These are phyloP conservation scores for Phytophthora pinifolia DNA, from an alignment of 352 stramenopile genomes.

Conservation along the genomic window DNA sequence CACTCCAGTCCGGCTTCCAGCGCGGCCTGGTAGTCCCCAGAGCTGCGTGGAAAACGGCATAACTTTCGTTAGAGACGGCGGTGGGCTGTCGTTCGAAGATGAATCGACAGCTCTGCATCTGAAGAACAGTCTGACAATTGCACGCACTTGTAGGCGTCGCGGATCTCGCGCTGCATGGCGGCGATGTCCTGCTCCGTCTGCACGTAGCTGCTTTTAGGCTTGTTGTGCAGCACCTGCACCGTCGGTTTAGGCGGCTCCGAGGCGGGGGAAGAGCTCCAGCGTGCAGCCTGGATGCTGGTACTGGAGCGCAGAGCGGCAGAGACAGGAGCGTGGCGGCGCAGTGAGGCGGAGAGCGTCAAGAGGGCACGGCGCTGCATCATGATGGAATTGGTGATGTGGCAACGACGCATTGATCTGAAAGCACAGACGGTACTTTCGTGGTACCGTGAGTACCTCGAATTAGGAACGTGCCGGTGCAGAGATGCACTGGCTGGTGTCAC, in stretches of 20 bases:
- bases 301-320: constrained; percentile 2
- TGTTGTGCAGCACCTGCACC: constrained; percentile 70
- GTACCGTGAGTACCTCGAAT: too few relatives aligned
- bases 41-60: constrained; percentile 35
- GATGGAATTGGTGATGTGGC: constrained; percentile 24
- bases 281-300: not conserved
- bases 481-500: too few relatives aligned
- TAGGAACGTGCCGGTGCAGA: too few relatives aligned
- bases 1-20: constrained; percentile 69
- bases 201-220: constrained; percentile 51
- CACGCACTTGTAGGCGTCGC: constrained; percentile 77
- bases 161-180: constrained; percentile 79
- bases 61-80: constrained; percentile 26
- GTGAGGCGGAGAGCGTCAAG: constrained; percentile 11
- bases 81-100: not conserved
- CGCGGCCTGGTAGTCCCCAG: constrained; percentile 61
- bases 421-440: not conserved
- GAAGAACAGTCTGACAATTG: constrained; percentile 1
- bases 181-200: constrained; percentile 82
- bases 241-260: constrained; percentile 21
- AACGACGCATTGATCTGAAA: not conserved
- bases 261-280: constrained; percentile 16
- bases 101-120: not conserved
- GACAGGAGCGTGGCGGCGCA: constrained; percentile 11
- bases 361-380: constrained; percentile 23